Evolutionary conservation across 257 asterid genomes (phyloP), one percentile per base, ranked within the genome.

Genomic region (Salvia splendens): DNA sequence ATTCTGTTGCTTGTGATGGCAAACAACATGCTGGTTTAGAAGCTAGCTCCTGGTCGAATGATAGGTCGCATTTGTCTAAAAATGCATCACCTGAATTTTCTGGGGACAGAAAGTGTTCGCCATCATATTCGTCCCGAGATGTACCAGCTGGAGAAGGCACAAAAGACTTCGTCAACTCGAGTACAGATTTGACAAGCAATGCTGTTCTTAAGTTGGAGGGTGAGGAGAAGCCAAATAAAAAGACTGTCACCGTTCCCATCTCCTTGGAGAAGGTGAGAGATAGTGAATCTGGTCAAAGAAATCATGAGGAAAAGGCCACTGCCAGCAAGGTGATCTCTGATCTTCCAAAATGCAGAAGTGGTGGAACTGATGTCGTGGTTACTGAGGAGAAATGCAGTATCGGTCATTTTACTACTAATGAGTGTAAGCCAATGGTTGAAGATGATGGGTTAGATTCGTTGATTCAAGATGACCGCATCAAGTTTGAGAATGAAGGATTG

Each of bases 11-110:
- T 11, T 61, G 51, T 69, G 78, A 73, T 70, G 79, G 69, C 48
- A 78, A 75, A 82, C 77, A 80, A 15, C 78, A 70, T 45, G 61
- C 57, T 60, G 57, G 24, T 76, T 11, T 69, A 54, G 78, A 67
- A 6, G 46, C 73, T 63, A 54, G 75, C 71, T 70, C 79, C 33
- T 73, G 59, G 77, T 28, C 80, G 0, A 67, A 47, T 40, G 81
- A 85, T 57, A 74, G 70, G 42, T 12, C 61, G 5, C 72, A 51
- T 77, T 63, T 51, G 75, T 47, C 76, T 33, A 69, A 68, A 63
- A 68, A 65, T 53, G 68, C 67, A 41, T 54, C 81, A 3, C 45
- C 48, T 3, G 72, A 67, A 49, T 71, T 64, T 20, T 59, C 81
- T 33, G 76, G 72, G 43, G 83, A 76, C 36, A 64, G 67, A 62